These are phyloP conservation scores for Xylariaceae sp. DNA, from an alignment of 2,329 filamentous ascomycete genomes.

Conservation along the genomic window DNA sequence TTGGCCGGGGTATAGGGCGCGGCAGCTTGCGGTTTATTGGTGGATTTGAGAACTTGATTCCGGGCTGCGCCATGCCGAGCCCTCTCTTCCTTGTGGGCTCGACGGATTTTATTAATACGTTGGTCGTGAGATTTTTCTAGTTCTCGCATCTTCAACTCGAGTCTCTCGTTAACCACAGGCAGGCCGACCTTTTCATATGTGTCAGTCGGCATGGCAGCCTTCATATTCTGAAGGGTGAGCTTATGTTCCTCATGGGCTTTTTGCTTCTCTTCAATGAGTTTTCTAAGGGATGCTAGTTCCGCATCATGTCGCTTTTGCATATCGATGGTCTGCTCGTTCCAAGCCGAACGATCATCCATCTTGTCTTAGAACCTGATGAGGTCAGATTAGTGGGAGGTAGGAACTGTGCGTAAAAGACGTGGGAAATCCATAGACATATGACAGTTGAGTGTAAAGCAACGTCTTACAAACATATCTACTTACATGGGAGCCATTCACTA, in stretches of 20 bases:
- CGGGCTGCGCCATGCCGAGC: slow-evolving; percentile 2
- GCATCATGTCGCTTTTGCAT: slow-evolving; percentile 16
- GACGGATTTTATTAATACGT: background rate
- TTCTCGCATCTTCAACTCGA: slow-evolving; percentile 8
- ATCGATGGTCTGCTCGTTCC: slow-evolving; percentile 7
- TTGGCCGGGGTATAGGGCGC: background rate
- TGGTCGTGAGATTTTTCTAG: slow-evolving; percentile 1
- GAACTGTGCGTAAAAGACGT: too few relatives aligned
- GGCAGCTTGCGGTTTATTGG: background rate
- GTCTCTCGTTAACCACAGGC: slow-evolving; percentile 17
- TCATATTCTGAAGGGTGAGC: slow-evolving; percentile 9
- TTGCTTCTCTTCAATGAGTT: slow-evolving; percentile 10
- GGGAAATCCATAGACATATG: too few relatives aligned
- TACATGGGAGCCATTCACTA: too few relatives aligned
- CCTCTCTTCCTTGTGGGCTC: slow-evolving; percentile 1
- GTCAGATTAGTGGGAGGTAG: too few relatives aligned
- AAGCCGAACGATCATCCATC: background rate
- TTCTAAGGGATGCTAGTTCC: slow-evolving; percentile 9
- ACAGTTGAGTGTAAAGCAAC: too few relatives aligned
- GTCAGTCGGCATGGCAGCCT: background rate
- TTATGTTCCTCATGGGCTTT: slow-evolving; percentile 3
- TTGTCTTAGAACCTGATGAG: too few relatives aligned
- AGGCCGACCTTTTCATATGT: slow-evolving; percentile 11
- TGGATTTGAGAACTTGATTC: background rate
- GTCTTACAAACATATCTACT: too few relatives aligned